Conservation (phyloP, 805 yeast species). For the Kodamaea fukazawae region DNA sequence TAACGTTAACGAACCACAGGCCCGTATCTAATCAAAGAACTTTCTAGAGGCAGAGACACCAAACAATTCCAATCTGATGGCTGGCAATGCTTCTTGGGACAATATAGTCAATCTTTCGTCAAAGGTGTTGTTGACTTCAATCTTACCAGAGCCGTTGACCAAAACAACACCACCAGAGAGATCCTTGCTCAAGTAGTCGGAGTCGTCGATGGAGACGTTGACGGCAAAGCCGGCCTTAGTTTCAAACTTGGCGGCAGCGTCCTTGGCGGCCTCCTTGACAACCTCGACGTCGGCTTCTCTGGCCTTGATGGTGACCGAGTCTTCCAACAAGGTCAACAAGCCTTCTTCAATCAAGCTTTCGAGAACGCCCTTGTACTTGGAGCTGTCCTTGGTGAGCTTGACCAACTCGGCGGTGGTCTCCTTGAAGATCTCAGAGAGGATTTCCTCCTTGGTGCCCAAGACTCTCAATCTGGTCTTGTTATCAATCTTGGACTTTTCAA, state of each 20-base stretch:
- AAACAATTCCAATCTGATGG: constrained; percentile 84
- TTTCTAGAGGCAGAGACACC: constrained; percentile 84
- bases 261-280: constrained; percentile 59
- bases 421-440: constrained; percentile 70
- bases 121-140: constrained; percentile 87
- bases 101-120: constrained; percentile 89
- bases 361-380: constrained; percentile 65
- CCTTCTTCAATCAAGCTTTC: constrained; percentile 78
- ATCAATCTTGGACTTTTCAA: constrained; percentile 90
- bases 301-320: constrained; percentile 59
- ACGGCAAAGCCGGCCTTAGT: constrained; percentile 58
- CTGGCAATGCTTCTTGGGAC: constrained; percentile 85
- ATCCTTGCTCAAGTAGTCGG: constrained; percentile 56
- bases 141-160: constrained; percentile 69
- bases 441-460: constrained; percentile 75
- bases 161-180: constrained; percentile 84
- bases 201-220: constrained; percentile 54
- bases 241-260: constrained; percentile 63
- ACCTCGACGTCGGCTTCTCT: constrained; percentile 61
- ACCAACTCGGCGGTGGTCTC: constrained; percentile 64
- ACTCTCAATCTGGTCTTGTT: constrained; percentile 93
- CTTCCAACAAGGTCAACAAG: constrained; percentile 70
- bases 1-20: not conserved
- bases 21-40: constrained; percentile 66
- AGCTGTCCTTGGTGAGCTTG: constrained; percentile 51